Conservation (phyloP, 192 early-diverging fungal species). For the Rhizophagus sp. region DNA sequence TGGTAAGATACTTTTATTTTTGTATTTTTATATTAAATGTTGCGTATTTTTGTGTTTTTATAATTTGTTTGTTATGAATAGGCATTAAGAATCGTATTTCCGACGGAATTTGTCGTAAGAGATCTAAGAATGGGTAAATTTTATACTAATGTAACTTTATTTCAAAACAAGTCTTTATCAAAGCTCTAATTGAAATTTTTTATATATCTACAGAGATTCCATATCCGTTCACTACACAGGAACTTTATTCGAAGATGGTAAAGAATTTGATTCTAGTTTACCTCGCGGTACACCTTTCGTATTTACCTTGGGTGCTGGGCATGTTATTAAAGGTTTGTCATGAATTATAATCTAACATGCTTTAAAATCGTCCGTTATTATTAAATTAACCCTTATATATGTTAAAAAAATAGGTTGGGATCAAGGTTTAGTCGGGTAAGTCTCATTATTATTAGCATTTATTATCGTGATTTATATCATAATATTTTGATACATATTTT, state of each 20-base stretch:
- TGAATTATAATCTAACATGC: constrained; percentile 7
- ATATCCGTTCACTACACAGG: constrained; percentile 82
- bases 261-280: constrained; percentile 73
- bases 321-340: constrained; percentile 70
- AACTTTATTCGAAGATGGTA: constrained; percentile 58
- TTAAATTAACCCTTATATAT: constrained; percentile 3
- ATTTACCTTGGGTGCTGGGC: constrained; percentile 64
- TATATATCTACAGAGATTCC: constrained; percentile 47
- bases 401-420: constrained; percentile 61
- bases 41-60: background rate
- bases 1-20: background rate
- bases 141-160: too few species aligned
- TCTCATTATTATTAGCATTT: background rate
- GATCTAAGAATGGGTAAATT: constrained; percentile 23
- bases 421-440: constrained; percentile 58
- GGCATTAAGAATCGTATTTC: constrained; percentile 27
- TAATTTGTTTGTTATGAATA: background rate
- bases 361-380: background rate
- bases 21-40: background rate
- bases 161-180: background rate
- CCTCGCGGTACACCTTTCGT: constrained; percentile 69
- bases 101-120: constrained; percentile 20
- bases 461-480: background rate
- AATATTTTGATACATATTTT: background rate
- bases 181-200: background rate